Conservation (phyloP, 345 rosid species). For the Nephelium lappaceum region DNA sequence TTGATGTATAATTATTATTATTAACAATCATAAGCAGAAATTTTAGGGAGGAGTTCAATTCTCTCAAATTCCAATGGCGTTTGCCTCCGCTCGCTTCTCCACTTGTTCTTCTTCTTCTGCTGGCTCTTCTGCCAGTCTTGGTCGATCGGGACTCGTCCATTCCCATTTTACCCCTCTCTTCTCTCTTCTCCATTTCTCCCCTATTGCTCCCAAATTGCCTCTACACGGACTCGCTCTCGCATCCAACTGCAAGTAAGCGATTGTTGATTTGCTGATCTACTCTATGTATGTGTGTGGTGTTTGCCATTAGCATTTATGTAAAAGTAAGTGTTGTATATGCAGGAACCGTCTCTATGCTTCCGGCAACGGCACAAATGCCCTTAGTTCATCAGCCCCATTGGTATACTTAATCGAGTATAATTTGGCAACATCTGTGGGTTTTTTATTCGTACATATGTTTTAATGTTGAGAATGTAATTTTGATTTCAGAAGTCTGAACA, state of each 20-base stretch:
- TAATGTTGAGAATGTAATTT: slow-evolving; percentile 21
- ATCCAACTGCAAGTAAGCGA: slow-evolving; percentile 37
- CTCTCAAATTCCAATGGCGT: slow-evolving; percentile 44
- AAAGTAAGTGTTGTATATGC: slow-evolving; percentile 5
- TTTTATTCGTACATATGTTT: too few species aligned
- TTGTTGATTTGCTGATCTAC: not conserved
- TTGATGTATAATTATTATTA: too few species aligned
- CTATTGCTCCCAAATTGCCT: slow-evolving; percentile 24
- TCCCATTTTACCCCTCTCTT: slow-evolving; percentile 29
- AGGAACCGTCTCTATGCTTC: slow-evolving; percentile 51
- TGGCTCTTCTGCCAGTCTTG: slow-evolving; percentile 15
- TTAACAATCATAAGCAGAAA: too few species aligned
- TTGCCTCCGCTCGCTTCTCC: slow-evolving; percentile 34
- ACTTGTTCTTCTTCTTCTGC: slow-evolving; percentile 28
- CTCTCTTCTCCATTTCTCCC: slow-evolving; percentile 4
- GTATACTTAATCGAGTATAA: slow-evolving; percentile 11
- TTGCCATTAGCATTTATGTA: too few species aligned
- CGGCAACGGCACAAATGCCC: slow-evolving; percentile 40
- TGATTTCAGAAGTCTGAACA: slow-evolving; percentile 57
- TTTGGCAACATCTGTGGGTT: too few species aligned
- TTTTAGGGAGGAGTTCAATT: too few species aligned
- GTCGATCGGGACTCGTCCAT: slow-evolving; percentile 15
- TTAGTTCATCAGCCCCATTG: slow-evolving; percentile 50
- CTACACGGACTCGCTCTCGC: slow-evolving; percentile 32
- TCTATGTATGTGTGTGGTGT: not conserved